Percentiles rank a stretch among this genome's conserved stretches.
Evolutionary conservation across 2,329 filamentous ascomycete genomes (phyloP).

Genomic region (Fusarium oligoseptatum): DNA sequence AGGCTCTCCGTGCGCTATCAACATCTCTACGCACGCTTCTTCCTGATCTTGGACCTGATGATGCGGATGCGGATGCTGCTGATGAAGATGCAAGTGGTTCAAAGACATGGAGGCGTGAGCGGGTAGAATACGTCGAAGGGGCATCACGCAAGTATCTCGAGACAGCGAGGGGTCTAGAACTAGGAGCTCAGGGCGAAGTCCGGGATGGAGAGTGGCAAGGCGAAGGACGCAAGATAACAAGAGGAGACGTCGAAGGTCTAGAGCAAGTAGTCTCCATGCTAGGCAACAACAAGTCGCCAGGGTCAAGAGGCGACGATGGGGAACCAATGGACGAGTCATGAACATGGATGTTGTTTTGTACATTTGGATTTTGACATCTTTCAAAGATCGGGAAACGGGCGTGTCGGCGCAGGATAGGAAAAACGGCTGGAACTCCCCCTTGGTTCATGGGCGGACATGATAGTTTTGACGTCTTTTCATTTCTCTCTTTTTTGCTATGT

Average conservation of each 20-base stretch:
- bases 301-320: constrained; percentile 3
- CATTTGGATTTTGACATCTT: background rate
- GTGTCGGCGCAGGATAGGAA: constrained; percentile 33
- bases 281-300: constrained; percentile 41
- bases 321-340: constrained; percentile 51
- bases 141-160: constrained; percentile 84
- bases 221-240: constrained; percentile 62
- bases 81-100: constrained; percentile 51
- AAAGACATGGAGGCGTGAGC: constrained; percentile 75
- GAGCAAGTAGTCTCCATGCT: constrained; percentile 65
- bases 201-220: constrained; percentile 75
- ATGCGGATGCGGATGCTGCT: constrained; percentile 50
- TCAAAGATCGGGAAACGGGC: constrained; percentile 17
- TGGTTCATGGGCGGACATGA: constrained; percentile 7
- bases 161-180: constrained; percentile 74
- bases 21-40: constrained; percentile 72
- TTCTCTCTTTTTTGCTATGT: constrained; percentile 13
- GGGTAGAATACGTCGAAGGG: constrained; percentile 85
- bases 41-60: constrained; percentile 66
- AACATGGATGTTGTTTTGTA: background rate
- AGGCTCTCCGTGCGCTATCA: constrained; percentile 78
- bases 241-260: constrained; percentile 69
- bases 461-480: constrained; percentile 2
- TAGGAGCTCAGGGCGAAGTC: constrained; percentile 71
- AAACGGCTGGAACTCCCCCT: background rate